Base-by-base conservation (phyloP, 1,139 yeast genomes). In the Candida albicans region DNA sequence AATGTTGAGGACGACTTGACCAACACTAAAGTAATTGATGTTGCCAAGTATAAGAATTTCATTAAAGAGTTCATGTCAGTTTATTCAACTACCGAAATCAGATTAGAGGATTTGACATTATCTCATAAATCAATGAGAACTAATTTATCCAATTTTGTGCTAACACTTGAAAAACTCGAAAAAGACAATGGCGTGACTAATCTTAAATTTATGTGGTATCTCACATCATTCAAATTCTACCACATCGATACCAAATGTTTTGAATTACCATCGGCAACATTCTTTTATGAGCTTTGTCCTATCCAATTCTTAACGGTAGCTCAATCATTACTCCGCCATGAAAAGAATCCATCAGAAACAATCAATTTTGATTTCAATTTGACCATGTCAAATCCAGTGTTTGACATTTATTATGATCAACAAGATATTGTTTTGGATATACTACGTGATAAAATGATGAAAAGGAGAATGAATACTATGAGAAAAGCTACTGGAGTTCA, bases 351-450 rank as follows among this genome's bases (percentile, higher is more conserved):
- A 1, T 13, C 35, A 2, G 49, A 49, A 11, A 30, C 41, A 5
- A 54, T 57, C 42, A 58, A 60, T 40, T 51, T 59, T 26, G 55
- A 54, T 18, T 42, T 58, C 22, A 52, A 52, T 29, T 41, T 64
- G 12, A 54, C 56, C 4, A 40, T 64, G 1, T 54, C 75, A 4
- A 64, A 64, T 39, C 77, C 77, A 3, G 57, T 58, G 1, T 45
- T 73, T 32, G 68, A 68, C 46, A 45, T 73, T 25, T 73, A 68
- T 49, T 68, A 67, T 41, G 78, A 73, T 49, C 78, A 73, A 47
- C 48, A 64, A 28, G 64, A 57, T 34, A 45, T 42, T 13, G 40
- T 51, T 33, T 48, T 51, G 40, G 37, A 47, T 13, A 38, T 48
- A 4, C 34, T 39, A 14, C 28, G 48, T 25, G 40, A 47, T 30